Evolutionary conservation across 179 eudicot genomes (phyloP).

Genomic region (Gypsophila paniculata): DNA sequence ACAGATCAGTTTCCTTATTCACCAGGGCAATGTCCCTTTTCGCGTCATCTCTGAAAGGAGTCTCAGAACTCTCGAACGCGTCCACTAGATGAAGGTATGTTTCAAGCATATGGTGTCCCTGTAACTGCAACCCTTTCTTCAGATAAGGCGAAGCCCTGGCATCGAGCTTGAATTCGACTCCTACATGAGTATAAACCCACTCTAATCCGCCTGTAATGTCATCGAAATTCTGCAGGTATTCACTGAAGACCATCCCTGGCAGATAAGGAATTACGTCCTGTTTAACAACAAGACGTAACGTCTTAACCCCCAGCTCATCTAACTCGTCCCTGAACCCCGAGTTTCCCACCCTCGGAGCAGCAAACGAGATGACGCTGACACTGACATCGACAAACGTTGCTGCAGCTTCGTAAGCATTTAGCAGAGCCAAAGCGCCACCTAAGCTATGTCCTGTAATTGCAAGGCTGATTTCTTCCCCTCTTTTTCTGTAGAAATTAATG

Average conservation of each 20-base stretch:
- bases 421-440: constrained; percentile 65
- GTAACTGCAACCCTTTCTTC: constrained; percentile 49
- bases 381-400: constrained; percentile 37
- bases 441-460: constrained; percentile 73
- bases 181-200: constrained; percentile 75
- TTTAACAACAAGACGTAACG: constrained; percentile 44
- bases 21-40: constrained; percentile 65
- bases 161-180: constrained; percentile 62
- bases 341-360: constrained; percentile 75
- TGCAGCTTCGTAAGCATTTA: constrained; percentile 64
- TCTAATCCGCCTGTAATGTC: constrained; percentile 57
- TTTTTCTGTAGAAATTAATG: constrained; percentile 30
- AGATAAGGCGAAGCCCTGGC: constrained; percentile 54
- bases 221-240: constrained; percentile 51
- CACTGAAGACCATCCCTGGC: constrained; percentile 67
- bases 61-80: constrained; percentile 37
- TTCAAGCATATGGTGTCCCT: constrained; percentile 69
- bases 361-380: constrained; percentile 64
- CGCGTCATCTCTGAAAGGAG: constrained; percentile 45
- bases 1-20: constrained; percentile 66
- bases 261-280: constrained; percentile 64
- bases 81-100: constrained; percentile 69
- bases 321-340: constrained; percentile 61
- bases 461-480: constrained; percentile 57
- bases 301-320: constrained; percentile 50